phyloP scores from a whole-genome alignment of 768 basidiomycete genomes.

The Cystobasidium ongulense region DNA sequence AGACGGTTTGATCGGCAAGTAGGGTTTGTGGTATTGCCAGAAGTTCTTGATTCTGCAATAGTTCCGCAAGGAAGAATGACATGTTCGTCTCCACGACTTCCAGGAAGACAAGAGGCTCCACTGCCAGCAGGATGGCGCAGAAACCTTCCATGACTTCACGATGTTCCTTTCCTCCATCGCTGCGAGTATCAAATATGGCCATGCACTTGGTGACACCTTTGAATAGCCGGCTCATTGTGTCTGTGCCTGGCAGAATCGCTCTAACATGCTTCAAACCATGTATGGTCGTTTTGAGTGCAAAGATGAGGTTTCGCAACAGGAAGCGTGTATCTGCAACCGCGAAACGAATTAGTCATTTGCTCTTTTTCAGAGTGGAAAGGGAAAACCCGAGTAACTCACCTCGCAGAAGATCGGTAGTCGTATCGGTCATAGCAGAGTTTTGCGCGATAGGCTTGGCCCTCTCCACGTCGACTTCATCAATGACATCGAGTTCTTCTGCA shows the following conservation, averaged over 20 bases:
- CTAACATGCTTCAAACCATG: constrained; percentile 69
- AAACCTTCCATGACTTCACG: constrained; percentile 79
- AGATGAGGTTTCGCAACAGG: constrained; percentile 77
- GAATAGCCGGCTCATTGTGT: constrained; percentile 78
- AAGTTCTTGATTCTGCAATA: constrained; percentile 58
- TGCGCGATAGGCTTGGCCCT: constrained; percentile 72
- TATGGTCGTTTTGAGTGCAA: constrained; percentile 74
- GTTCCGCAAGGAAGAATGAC: constrained; percentile 72
- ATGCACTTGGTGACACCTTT: constrained; percentile 75
- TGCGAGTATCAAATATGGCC: constrained; percentile 61
- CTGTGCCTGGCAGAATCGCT: constrained; percentile 70
- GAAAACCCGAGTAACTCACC: constrained; percentile 52
- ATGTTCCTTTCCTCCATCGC: constrained; percentile 51
- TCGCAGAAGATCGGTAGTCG: constrained; percentile 68
- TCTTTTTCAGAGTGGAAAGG: too few species aligned
- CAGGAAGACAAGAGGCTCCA: constrained; percentile 43
- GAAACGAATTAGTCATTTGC: too few species aligned
- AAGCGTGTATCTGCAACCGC: constrained; percentile 81
- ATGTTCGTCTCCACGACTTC: constrained; percentile 52
- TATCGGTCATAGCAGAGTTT: constrained; percentile 68
- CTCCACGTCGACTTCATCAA: constrained; percentile 67
- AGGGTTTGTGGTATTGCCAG: constrained; percentile 77
- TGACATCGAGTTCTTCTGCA: constrained; percentile 35
- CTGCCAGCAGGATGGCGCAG: constrained; percentile 10
- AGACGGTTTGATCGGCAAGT: constrained; percentile 67